These are phyloP conservation scores for Canna indica DNA, from an alignment of 176 grass and related monocot genomes.

Conservation along the genomic window DNA sequence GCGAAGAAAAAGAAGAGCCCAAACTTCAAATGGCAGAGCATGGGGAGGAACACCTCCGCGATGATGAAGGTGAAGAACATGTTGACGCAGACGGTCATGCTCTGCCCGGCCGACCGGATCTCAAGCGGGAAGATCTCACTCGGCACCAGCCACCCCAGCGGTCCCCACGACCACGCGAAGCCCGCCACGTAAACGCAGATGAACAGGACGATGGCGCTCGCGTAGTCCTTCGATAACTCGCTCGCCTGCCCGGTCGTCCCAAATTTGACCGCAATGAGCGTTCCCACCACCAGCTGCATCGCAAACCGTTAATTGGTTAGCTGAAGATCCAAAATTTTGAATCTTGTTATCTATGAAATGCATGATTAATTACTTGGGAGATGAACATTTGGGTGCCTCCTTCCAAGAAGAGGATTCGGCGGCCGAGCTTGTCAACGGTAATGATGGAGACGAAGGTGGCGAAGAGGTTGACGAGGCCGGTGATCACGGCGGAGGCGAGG, in stretches of 20 bases:
- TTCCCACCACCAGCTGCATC: neutral
- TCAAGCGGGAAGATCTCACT: slow-evolving; percentile 98
- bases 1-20: slow-evolving; percentile 95
- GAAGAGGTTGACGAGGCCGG: slow-evolving; percentile 28
- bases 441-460: slow-evolving; percentile 34
- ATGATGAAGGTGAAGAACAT: slow-evolving; percentile 89
- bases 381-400: neutral
- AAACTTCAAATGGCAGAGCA: slow-evolving; percentile 89
- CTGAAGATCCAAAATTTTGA: no score
- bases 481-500: slow-evolving; percentile 35
- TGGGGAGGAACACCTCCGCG: slow-evolving; percentile 78
- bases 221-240: neutral
- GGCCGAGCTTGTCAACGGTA: slow-evolving; percentile 37
- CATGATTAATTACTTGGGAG: neutral
- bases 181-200: slow-evolving; percentile 84
- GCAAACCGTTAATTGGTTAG: no score
- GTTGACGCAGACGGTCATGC: slow-evolving; percentile 86
- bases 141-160: slow-evolving; percentile 89
- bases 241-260: neutral
- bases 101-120: slow-evolving; percentile 92
- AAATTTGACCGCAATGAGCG: neutral
- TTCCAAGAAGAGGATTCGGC: slow-evolving; percentile 4
- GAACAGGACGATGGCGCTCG: slow-evolving; percentile 27
- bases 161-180: slow-evolving; percentile 95
- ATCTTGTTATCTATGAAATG: no score